A percentile compares a stretch with the other conserved stretches of the same genome.
Evolutionary conservation across 768 basidiomycete species (phyloP).

Genomic region (Rubroboletus satanas): DNA sequence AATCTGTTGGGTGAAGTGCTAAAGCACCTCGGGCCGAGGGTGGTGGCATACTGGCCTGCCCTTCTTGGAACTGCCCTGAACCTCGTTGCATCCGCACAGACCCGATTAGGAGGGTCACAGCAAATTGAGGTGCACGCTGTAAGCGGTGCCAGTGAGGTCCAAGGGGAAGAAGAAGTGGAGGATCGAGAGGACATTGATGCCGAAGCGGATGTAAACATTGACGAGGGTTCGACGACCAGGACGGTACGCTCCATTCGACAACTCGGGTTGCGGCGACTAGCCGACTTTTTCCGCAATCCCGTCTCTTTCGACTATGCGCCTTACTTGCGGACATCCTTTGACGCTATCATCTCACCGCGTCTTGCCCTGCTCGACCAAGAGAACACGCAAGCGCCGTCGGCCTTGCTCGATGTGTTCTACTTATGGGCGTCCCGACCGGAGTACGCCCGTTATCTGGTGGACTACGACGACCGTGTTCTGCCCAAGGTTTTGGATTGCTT

Average conservation of each 20-base stretch:
- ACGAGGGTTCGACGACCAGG: constrained; percentile 31
- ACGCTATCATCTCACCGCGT: constrained; percentile 77
- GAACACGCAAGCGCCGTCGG: constrained; percentile 89
- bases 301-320: constrained; percentile 70
- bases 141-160: constrained; percentile 21
- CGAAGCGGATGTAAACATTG: constrained; percentile 35
- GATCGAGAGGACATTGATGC: constrained; percentile 36
- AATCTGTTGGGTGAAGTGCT: constrained; percentile 81
- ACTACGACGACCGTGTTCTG: constrained; percentile 63
- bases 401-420: constrained; percentile 80
- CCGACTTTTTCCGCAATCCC: constrained; percentile 81
- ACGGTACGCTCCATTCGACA: constrained; percentile 67
- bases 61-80: constrained; percentile 68
- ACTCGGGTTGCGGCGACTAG: constrained; percentile 78
- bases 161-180: constrained; percentile 35
- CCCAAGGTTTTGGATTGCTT: constrained; percentile 82
- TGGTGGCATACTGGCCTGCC: constrained; percentile 67
- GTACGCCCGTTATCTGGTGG: constrained; percentile 60
- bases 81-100: constrained; percentile 63
- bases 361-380: constrained; percentile 70
- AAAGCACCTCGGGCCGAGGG: constrained; percentile 72
- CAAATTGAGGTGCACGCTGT: constrained; percentile 20
- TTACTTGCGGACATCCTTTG: constrained; percentile 65
- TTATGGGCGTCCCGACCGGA: constrained; percentile 63
- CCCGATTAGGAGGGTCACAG: constrained; percentile 37